Percentiles rank a stretch among this genome's conserved stretches.
These are phyloP conservation scores for Thyridium curvatum DNA, from an alignment of 2,329 filamentous ascomycete species.

Conservation along the genomic window DNA sequence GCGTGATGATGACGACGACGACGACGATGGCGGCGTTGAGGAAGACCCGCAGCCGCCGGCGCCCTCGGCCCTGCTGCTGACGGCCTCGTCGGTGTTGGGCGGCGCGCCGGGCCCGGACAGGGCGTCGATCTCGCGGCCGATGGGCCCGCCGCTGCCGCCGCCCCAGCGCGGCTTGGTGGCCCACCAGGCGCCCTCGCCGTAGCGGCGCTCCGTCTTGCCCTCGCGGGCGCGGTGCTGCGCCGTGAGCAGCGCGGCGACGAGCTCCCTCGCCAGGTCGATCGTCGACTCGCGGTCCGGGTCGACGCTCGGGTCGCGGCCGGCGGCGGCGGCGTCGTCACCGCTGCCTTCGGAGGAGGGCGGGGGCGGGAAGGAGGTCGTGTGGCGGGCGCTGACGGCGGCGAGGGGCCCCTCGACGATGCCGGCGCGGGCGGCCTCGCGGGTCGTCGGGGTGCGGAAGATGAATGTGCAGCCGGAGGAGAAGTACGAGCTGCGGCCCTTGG, in stretches of 20 bases:
- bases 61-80: conserved; percentile 38
- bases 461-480: conserved; percentile 54
- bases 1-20: neutral
- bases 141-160: conserved; percentile 55
- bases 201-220: conserved; percentile 46
- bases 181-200: conserved; percentile 58
- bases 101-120: conserved; percentile 7
- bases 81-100: conserved; percentile 26
- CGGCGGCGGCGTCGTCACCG: conserved; percentile 5
- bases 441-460: conserved; percentile 51
- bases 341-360: conserved; percentile 3
- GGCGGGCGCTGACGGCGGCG: conserved; percentile 52
- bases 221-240: conserved; percentile 58
- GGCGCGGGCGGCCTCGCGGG: conserved; percentile 52
- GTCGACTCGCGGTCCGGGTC: conserved; percentile 41
- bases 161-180: conserved; percentile 55
- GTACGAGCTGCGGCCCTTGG: conserved; percentile 38
- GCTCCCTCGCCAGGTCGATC: conserved; percentile 55
- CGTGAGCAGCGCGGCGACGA: conserved; percentile 53
- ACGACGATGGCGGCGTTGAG: conserved; percentile 1
- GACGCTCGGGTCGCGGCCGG: neutral
- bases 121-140: conserved; percentile 52
- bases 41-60: conserved; percentile 18
- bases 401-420: conserved; percentile 57
- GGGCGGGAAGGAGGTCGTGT: conserved; percentile 42